Evolutionary conservation across 1,284 basidiomycete species (phyloP).

Genomic region (Anthracocystis setariae): DNA sequence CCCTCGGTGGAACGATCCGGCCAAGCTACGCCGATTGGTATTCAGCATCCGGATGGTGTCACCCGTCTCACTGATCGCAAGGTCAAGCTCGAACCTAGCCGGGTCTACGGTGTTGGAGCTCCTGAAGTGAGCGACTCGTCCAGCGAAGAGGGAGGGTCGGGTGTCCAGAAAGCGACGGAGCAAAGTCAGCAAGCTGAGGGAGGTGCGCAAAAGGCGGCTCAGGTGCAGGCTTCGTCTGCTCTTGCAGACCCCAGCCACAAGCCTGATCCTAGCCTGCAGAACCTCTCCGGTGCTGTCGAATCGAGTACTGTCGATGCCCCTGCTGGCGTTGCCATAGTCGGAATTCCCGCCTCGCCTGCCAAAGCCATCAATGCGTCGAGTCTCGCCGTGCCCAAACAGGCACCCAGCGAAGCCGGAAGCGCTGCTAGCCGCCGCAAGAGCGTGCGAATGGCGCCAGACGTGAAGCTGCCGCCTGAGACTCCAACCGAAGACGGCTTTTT

Average conservation of each 20-base stretch:
- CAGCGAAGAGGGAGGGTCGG: slow-evolving; percentile 34
- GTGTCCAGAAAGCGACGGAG: slow-evolving; percentile 10
- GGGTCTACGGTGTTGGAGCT: slow-evolving; percentile 41
- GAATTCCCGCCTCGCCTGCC: slow-evolving; percentile 3
- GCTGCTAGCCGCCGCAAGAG: slow-evolving; percentile 54
- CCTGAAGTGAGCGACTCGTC: slow-evolving; percentile 46
- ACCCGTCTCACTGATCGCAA: slow-evolving; percentile 44
- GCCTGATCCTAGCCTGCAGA: slow-evolving; percentile 34
- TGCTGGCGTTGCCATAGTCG: background rate
- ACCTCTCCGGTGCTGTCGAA: slow-evolving; percentile 13
- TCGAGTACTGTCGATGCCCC: slow-evolving; percentile 1
- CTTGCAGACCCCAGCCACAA: slow-evolving; percentile 39
- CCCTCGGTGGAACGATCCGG: slow-evolving; percentile 22
- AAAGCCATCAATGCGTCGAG: slow-evolving; percentile 11
- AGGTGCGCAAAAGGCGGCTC: slow-evolving; percentile 36
- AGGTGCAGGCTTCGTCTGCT: slow-evolving; percentile 39
- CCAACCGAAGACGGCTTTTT: slow-evolving; percentile 27
- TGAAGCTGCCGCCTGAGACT: slow-evolving; percentile 61
- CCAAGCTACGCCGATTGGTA: slow-evolving; percentile 23
- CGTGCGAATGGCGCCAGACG: slow-evolving; percentile 64
- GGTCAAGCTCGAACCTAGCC: slow-evolving; percentile 46
- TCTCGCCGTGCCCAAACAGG: slow-evolving; percentile 21
- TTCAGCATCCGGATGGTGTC: slow-evolving; percentile 33
- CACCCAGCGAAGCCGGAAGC: slow-evolving; percentile 42
- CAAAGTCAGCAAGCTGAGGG: slow-evolving; percentile 19